Percentiles rank a stretch among this genome's conserved stretches.
phyloP scores from a whole-genome alignment of 305 asterid species.

The Nicotiana rustica region DNA sequence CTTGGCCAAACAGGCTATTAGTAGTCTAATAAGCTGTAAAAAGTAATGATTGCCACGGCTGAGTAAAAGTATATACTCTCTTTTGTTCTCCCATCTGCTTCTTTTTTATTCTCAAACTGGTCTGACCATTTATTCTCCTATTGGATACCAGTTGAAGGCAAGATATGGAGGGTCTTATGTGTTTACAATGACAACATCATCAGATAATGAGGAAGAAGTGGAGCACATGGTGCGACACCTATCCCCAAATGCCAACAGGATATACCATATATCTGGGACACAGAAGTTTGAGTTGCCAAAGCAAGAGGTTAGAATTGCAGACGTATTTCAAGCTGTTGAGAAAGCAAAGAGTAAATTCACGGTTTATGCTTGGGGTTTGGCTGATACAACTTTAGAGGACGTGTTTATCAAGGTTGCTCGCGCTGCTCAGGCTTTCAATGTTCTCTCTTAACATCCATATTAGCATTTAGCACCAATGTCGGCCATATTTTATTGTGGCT shows the following conservation, averaged over 20 bases:
- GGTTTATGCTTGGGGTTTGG: conserved; percentile 89
- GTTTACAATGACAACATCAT: conserved; percentile 73
- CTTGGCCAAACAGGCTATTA: too few relatives aligned
- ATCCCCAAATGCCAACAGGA: conserved; percentile 62
- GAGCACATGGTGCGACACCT: conserved; percentile 55
- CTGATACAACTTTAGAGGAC: conserved; percentile 88
- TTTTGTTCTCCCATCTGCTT: background rate
- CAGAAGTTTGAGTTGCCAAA: conserved; percentile 82
- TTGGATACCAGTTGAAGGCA: conserved; percentile 62
- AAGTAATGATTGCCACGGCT: background rate
- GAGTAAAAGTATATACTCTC: background rate
- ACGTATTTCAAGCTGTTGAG: conserved; percentile 78
- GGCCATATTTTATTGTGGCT: background rate
- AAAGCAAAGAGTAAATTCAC: conserved; percentile 74
- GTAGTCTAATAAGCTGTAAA: too few relatives aligned
- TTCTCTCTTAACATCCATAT: conserved; percentile 47
- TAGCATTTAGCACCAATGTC: background rate
- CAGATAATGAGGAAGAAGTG: conserved; percentile 63
- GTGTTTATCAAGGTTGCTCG: conserved; percentile 89
- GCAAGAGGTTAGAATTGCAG: conserved; percentile 60
- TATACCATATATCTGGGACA: conserved; percentile 77
- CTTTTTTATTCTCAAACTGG: background rate
- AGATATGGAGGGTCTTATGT: conserved; percentile 80
- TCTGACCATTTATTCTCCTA: background rate
- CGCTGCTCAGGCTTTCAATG: conserved; percentile 57